Conservation (phyloP, 1,139 yeast genomes). For the Protomyces inouyei region DNA sequence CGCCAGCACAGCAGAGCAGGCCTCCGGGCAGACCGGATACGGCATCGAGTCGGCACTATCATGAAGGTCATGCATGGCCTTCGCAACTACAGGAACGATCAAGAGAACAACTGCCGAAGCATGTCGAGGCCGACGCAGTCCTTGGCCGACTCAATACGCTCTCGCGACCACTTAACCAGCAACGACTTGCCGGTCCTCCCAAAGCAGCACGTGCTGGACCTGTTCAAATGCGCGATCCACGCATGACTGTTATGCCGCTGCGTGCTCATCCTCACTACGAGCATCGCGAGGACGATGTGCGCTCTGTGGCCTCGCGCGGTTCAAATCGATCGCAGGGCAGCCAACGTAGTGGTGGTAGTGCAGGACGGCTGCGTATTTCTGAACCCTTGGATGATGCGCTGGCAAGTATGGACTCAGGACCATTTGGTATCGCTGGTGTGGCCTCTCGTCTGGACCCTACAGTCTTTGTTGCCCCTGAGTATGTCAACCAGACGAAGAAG, state of each 20-base stretch:
- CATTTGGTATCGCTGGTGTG: background rate
- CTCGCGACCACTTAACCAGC: background rate
- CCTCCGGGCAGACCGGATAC: no score
- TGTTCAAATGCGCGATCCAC: conserved; percentile 16
- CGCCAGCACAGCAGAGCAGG: background rate
- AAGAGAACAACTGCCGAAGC: background rate
- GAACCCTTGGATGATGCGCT: background rate
- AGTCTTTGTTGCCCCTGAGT: background rate
- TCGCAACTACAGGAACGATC: background rate
- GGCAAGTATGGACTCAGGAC: background rate
- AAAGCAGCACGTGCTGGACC: conserved; percentile 5
- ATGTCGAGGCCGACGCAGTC: conserved; percentile 7
- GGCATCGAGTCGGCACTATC: background rate
- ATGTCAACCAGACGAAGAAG: background rate
- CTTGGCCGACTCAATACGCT: conserved; percentile 7
- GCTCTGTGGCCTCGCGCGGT: conserved; percentile 8
- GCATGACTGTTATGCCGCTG: conserved; percentile 17
- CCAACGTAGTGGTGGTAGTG: background rate
- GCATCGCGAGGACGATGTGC: conserved; percentile 1
- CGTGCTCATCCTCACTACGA: background rate
- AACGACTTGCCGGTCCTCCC: conserved; percentile 3
- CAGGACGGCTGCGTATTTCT: background rate
- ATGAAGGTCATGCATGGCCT: background rate
- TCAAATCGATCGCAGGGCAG: conserved; percentile 1
- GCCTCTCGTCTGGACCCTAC: background rate